A percentile compares a stretch with the other conserved stretches of the same genome.
These are phyloP conservation scores for Nakaseomyces glabratus DNA, from an alignment of 1,139 yeast genomes.

Conservation along the genomic window DNA sequence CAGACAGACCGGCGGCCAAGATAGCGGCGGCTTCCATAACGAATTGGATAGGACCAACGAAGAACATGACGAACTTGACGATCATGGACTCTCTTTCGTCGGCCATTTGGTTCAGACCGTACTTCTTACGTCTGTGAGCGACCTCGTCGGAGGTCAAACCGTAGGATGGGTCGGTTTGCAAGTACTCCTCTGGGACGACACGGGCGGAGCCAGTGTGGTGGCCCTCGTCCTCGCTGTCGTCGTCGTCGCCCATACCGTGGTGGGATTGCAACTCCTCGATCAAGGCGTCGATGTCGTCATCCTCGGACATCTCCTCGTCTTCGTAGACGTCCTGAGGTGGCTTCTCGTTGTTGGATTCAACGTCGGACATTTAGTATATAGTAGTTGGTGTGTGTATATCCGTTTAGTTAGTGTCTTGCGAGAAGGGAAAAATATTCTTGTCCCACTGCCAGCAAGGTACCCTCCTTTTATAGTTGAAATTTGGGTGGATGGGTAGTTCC, in stretches of 20 bases:
- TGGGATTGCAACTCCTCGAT: slow-evolving; percentile 84
- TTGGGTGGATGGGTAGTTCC: no score
- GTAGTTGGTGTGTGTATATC: slow-evolving; percentile 1
- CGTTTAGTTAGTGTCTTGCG: not conserved
- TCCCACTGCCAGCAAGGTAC: slow-evolving; percentile 1
- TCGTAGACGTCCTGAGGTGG: slow-evolving; percentile 7
- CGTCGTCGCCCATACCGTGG: slow-evolving; percentile 55
- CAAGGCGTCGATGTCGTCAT: slow-evolving; percentile 82
- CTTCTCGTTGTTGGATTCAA: slow-evolving; percentile 8
- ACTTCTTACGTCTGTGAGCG: slow-evolving; percentile 80
- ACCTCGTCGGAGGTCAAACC: slow-evolving; percentile 85
- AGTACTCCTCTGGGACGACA: slow-evolving; percentile 82
- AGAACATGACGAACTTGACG: slow-evolving; percentile 82
- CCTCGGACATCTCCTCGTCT: slow-evolving; percentile 34
- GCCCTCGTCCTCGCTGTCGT: slow-evolving; percentile 36
- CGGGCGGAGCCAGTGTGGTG: slow-evolving; percentile 35
- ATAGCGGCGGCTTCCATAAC: slow-evolving; percentile 99
- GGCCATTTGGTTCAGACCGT: slow-evolving; percentile 88
- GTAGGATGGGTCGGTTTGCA: slow-evolving; percentile 74
- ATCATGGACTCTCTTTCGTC: slow-evolving; percentile 82
- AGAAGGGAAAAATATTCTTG: not conserved
- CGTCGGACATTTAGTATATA: slow-evolving; percentile 7
- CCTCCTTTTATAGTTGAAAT: no score
- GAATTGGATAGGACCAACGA: slow-evolving; percentile 97
- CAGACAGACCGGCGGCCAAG: slow-evolving; percentile 95